These are phyloP conservation scores for Sporothrix pseudoabietina DNA, from an alignment of 2,329 filamentous ascomycete species.

Conservation along the genomic window DNA sequence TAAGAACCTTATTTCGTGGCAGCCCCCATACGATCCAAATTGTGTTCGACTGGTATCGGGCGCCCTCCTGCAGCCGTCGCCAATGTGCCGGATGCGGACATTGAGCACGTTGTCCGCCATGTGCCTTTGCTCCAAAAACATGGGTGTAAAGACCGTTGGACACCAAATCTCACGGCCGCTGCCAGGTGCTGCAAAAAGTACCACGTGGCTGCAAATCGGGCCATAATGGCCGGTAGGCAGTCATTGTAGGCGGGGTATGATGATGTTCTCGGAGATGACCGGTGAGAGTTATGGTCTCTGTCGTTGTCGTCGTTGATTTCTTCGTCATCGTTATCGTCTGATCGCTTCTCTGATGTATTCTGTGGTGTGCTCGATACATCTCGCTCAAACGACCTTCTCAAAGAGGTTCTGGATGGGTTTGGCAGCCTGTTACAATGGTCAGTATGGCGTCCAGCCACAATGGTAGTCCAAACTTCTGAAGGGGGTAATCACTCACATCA, in stretches of 20 bases:
- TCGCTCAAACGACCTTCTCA: slow-evolving; percentile 64
- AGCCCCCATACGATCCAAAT: too few relatives aligned
- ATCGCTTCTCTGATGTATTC: background rate
- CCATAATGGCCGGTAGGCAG: background rate
- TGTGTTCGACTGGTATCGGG: background rate
- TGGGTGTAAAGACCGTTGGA: background rate
- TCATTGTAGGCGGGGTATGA: background rate
- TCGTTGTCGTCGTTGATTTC: background rate
- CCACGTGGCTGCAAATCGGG: background rate
- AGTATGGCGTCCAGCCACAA: background rate
- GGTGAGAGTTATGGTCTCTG: background rate
- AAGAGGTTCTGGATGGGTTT: slow-evolving; percentile 87
- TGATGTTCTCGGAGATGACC: background rate
- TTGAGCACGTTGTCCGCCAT: background rate
- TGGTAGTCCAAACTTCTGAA: too few relatives aligned
- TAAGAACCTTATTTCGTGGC: background rate
- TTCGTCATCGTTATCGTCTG: too few relatives aligned
- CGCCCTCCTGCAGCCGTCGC: background rate
- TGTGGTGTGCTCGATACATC: background rate
- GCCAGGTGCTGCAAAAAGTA: background rate
- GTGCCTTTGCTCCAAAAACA: background rate
- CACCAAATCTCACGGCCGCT: background rate
- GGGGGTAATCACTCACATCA: slow-evolving; percentile 59
- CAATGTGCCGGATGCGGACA: background rate
- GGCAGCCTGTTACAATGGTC: slow-evolving; percentile 60